phyloP scores from a whole-genome alignment of 176 grass and related monocot genomes.

The Guadua angustifolia region DNA sequence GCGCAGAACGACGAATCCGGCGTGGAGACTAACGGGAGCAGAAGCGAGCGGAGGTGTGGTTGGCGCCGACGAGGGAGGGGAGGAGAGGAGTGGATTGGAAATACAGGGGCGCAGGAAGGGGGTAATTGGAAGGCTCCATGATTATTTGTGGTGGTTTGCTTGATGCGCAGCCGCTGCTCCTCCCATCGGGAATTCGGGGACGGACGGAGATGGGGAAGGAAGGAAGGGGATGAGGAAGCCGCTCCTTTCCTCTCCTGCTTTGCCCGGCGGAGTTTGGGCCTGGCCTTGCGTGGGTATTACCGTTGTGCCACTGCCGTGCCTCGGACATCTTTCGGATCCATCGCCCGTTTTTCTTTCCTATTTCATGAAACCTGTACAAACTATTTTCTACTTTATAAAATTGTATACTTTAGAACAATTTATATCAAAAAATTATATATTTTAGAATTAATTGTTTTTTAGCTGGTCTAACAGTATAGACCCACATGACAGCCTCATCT shows the following conservation, averaged over 20 bases:
- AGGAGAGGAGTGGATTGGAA: background rate
- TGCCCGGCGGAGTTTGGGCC: background rate
- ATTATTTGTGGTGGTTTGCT: background rate
- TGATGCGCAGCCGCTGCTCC: background rate
- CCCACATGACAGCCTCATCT: too few species aligned
- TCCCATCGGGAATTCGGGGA: conserved; percentile 21
- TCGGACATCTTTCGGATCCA: too few species aligned
- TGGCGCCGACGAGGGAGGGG: conserved; percentile 55
- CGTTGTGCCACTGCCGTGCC: background rate
- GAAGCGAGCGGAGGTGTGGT: conserved; percentile 80
- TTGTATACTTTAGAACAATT: too few species aligned
- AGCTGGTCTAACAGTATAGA: too few species aligned
- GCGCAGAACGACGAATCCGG: background rate
- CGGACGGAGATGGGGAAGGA: background rate
- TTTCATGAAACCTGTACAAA: too few species aligned
- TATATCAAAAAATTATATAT: too few species aligned
- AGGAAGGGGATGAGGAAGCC: background rate
- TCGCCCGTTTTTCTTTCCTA: too few species aligned
- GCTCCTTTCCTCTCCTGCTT: background rate
- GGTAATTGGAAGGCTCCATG: conserved; percentile 50
- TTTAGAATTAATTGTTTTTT: too few species aligned
- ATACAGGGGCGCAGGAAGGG: conserved; percentile 27
- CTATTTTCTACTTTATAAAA: too few species aligned
- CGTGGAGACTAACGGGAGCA: conserved; percentile 52
- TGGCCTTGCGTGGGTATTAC: background rate